Percentiles rank a stretch among this genome's conserved stretches.
phyloP scores from a whole-genome alignment of 1,139 yeast genomes.

The Suhomyces anneliseae region DNA sequence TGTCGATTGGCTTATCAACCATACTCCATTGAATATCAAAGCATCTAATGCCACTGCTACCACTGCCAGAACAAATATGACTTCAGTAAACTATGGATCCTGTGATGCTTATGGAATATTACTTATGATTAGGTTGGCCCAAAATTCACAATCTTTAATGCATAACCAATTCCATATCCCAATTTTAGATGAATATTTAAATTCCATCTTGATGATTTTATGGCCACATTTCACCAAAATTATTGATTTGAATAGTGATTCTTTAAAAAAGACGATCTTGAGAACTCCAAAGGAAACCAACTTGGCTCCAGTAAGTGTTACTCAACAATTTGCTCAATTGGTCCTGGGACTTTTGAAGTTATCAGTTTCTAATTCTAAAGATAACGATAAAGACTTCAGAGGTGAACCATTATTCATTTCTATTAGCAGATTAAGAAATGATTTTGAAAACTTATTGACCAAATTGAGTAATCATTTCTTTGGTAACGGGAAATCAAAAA shows the following conservation, averaged over 20 bases:
- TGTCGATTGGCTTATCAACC: conserved; percentile 39
- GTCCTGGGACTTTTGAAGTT: conserved; percentile 71
- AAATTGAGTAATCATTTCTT: conserved; percentile 53
- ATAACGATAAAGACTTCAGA: conserved; percentile 24
- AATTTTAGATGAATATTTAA: conserved; percentile 70
- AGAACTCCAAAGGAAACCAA: conserved; percentile 31
- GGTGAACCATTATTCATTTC: conserved; percentile 77
- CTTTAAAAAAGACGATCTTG: conserved; percentile 48
- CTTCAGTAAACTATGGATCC: conserved; percentile 30
- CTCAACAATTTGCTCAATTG: conserved; percentile 78
- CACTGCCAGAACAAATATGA: conserved; percentile 16
- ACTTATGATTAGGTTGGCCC: conserved; percentile 73
- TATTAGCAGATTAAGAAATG: conserved; percentile 67
- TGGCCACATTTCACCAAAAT: conserved; percentile 88
- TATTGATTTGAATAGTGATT: conserved; percentile 75
- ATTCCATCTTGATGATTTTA: conserved; percentile 60
- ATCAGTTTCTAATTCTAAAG: conserved; percentile 27
- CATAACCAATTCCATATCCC: conserved; percentile 69
- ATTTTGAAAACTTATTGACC: conserved; percentile 75
- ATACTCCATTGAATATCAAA: conserved; percentile 16
- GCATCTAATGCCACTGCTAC: conserved; percentile 20
- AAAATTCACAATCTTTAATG: conserved; percentile 59
- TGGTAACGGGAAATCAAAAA: conserved; percentile 37
- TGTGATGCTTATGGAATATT: conserved; percentile 79
- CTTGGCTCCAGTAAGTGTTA: conserved; percentile 58